Evolutionary conservation across 768 basidiomycete genomes (phyloP), one percentile per base, ranked within the genome.

Genomic region (Rhodosporidiobolus odoratus): DNA sequence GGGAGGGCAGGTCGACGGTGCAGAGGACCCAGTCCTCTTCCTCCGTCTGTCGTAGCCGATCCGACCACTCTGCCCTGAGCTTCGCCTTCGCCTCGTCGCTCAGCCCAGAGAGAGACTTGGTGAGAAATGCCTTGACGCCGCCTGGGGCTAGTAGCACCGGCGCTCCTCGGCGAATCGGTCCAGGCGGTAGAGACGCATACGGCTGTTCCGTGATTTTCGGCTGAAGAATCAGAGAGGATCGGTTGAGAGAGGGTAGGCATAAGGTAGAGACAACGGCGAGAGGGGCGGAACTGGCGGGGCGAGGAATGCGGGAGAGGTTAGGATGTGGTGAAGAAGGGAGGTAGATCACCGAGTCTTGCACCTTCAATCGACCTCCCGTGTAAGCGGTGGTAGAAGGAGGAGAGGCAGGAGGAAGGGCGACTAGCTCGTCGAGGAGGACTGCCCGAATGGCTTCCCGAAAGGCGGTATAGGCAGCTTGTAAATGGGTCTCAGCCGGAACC

Each of bases 91-190:
- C 30, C 1, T 58, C 41, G 0, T 43, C 23, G 3, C 37, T 19
- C 40, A 10, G 38, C 23, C 16, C 12, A 15, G 57, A 45, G 38
- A 70, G 25, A 13, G 65, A 35, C 17, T 15, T n/a, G n/a, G n/a
- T n/a, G n/a, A n/a, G n/a, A n/a, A n/a, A n/a, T 15, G 66, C 73
- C 15, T 27, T 16, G 21, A 52, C 25, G 23, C 60, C 69, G 52
- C 38, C 34, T 2, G 73, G 73, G 0, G 66, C 66, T 23, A 74
- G 59, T 2, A 61, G 23, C 13, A 74, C 32, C 3, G 66, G 69
- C 4, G 54, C 40, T 15, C 47, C 59, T 4, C 43, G 21, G 38
- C 35, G 52, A 15, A 23, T 16, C 10, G 45, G 15, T 4, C 52
- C 59, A 3, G n/a, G 15, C 0, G 66, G 70, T 3, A 53, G 62